phyloP scores from a whole-genome alignment of 2,329 filamentous ascomycete species.

The Arthrobotrys iridis region DNA sequence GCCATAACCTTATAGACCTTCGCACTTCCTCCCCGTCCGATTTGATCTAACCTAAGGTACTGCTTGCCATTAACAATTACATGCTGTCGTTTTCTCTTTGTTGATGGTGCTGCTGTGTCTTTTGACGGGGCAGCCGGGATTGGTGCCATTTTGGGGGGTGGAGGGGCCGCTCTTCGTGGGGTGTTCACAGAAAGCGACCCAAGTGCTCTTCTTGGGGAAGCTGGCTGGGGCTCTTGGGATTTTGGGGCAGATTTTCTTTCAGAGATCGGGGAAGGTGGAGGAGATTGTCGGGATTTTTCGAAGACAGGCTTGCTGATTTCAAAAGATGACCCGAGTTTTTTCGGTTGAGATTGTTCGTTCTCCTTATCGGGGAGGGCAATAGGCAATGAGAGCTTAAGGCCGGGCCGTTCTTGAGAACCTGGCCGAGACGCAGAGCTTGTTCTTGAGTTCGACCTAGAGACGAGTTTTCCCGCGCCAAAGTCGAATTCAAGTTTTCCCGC shows the following conservation, averaged over 20 bases:
- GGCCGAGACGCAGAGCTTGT: slow-evolving; percentile 32
- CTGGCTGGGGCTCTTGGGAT: slow-evolving; percentile 15
- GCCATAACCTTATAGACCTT: slow-evolving; percentile 97
- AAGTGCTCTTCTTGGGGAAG: slow-evolving; percentile 40
- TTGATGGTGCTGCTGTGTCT: slow-evolving; percentile 72
- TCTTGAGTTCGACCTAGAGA: slow-evolving; percentile 46
- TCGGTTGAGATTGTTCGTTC: slow-evolving; percentile 16
- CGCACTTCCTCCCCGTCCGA: slow-evolving; percentile 90
- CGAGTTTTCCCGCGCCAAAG: slow-evolving; percentile 20
- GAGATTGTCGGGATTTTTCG: slow-evolving; percentile 26
- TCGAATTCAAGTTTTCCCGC: slow-evolving; percentile 46
- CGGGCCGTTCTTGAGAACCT: slow-evolving; percentile 11
- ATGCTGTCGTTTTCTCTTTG: slow-evolving; percentile 79
- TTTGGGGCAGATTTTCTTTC: slow-evolving; percentile 40
- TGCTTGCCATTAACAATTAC: slow-evolving; percentile 89
- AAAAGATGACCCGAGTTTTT: slow-evolving; percentile 34
- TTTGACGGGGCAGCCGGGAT: slow-evolving; percentile 81
- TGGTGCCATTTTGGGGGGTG: slow-evolving; percentile 95
- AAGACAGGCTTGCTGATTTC: slow-evolving; percentile 29
- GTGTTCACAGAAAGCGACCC: slow-evolving; percentile 67
- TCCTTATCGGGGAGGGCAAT: slow-evolving; percentile 35
- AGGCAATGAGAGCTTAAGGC: slow-evolving; percentile 42
- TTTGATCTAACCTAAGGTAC: slow-evolving; percentile 87
- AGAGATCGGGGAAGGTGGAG: slow-evolving; percentile 43
- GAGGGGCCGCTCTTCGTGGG: slow-evolving; percentile 77